Base-by-base conservation (phyloP, 1,284 basidiomycete species). In the Gymnopus androsaceus region DNA sequence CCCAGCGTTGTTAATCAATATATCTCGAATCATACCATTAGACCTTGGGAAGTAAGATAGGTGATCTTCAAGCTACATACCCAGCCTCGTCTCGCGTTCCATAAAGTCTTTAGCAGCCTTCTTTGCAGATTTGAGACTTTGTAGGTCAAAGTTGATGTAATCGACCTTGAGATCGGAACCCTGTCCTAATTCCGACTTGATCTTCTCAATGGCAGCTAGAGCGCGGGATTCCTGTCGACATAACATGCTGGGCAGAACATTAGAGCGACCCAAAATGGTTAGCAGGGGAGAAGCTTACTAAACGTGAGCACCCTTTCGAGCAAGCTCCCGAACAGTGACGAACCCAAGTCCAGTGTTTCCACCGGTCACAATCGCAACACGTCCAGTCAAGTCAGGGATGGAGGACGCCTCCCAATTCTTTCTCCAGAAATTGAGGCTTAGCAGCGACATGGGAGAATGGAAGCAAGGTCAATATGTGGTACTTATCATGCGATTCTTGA, bases 1-100 rank as follows among this genome's bases (percentile, higher is more conserved):
- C 0, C 73, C 80, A 58, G 81, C 82, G 58, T 84, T 83, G 59
- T 83, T 79, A 40, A 84, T 80, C n/a, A 84, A 66, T n/a, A 83
- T 66, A 42, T 42, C n/a, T n/a, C n/a, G n/a, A n/a, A n/a, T n/a
- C n/a, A n/a, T n/a, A n/a, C n/a, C n/a, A n/a, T n/a, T n/a, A n/a
- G n/a, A n/a, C n/a, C n/a, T n/a, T n/a, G n/a, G n/a, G n/a, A n/a
- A n/a, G n/a, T n/a, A n/a, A n/a, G n/a, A n/a, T n/a, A n/a, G n/a
- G n/a, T n/a, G n/a, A n/a, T n/a, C n/a, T n/a, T n/a, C n/a, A n/a
- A n/a, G n/a, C n/a, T n/a, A n/a, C n/a, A 33, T 33, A 58, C 85
- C 83, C 37, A 84, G 64, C 34, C 79, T 71, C n/a, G 65, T 65
- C 61, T 85, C 83, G 38, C 66, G 70, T 33, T 55, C 57, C 66